Conservation (phyloP, 202 grass and related monocot genomes). For the Saccharum hybrid region DNA sequence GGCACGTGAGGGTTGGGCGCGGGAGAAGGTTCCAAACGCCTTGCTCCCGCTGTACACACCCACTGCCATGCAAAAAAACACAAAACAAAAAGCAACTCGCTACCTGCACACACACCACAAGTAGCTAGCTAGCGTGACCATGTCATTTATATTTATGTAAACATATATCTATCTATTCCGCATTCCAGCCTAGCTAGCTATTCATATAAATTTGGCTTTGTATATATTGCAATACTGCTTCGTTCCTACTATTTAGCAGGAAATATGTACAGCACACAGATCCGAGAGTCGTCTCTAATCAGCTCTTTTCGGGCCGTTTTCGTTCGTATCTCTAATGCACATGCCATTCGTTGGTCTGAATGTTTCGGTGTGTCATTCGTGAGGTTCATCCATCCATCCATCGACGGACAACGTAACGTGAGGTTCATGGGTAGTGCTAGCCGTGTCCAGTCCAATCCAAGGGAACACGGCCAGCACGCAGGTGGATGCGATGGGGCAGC, state of each 20-base stretch:
- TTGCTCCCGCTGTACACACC: slow-evolving; percentile 48
- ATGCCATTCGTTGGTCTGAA: no score
- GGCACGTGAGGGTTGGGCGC: slow-evolving; percentile 54
- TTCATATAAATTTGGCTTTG: no score
- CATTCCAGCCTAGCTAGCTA: background rate
- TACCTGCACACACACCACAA: background rate
- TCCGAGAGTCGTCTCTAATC: background rate
- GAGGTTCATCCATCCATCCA: no score
- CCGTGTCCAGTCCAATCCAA: background rate
- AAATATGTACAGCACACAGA: background rate
- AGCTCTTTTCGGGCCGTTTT: no score
- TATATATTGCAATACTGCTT: background rate
- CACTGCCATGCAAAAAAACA: slow-evolving; percentile 44
- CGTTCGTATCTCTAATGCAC: no score
- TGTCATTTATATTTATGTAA: background rate
- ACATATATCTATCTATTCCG: background rate
- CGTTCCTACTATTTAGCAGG: background rate
- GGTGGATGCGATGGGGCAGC: no score
- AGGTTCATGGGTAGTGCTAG: background rate
- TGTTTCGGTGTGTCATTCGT: no score
- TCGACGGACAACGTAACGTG: background rate
- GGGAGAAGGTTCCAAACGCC: slow-evolving; percentile 62
- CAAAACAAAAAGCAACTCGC: background rate
- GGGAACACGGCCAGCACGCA: background rate
- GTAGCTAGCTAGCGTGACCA: background rate